phyloP scores from a whole-genome alignment of 2,329 filamentous ascomycete genomes.

The Sarocladium strictum region DNA sequence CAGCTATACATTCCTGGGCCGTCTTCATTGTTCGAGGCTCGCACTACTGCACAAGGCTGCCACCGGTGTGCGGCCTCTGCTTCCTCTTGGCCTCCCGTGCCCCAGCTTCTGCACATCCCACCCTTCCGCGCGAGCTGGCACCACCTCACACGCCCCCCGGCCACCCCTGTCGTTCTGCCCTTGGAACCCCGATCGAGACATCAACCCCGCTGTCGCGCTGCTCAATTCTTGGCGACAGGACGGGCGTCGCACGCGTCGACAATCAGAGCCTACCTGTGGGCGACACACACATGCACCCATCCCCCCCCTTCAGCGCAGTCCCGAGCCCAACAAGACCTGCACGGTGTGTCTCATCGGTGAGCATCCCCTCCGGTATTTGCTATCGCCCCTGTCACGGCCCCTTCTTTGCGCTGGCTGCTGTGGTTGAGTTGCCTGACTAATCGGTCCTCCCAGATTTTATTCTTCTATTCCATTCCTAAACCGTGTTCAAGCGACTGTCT shows the following conservation, averaged over 20 bases:
- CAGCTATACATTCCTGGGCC: no score
- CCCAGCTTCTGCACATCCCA: background rate
- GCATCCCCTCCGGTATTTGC: conserved; percentile 2
- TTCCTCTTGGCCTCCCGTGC: background rate
- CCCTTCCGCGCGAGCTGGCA: background rate
- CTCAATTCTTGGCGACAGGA: background rate
- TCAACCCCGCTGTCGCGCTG: conserved; percentile 6
- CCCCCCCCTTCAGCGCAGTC: background rate
- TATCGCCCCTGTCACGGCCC: background rate
- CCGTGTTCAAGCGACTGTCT: no score
- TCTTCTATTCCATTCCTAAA: no score
- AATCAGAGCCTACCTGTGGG: background rate
- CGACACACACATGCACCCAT: background rate
- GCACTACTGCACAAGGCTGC: conserved; percentile 3
- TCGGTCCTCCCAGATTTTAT: no score
- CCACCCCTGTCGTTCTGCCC: background rate
- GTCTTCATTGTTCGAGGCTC: background rate
- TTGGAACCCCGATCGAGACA: conserved; percentile 7
- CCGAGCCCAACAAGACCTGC: background rate
- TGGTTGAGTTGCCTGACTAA: background rate
- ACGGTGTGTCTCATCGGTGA: conserved; percentile 1
- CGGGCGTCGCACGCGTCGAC: conserved; percentile 1
- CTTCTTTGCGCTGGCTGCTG: background rate
- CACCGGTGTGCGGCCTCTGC: background rate
- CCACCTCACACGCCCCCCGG: background rate